Percentiles rank a stretch among this genome's conserved stretches.
Conservation (phyloP, 2,329 filamentous ascomycete species). For the Ophiognomonia clavigignenti-juglandacearum region DNA sequence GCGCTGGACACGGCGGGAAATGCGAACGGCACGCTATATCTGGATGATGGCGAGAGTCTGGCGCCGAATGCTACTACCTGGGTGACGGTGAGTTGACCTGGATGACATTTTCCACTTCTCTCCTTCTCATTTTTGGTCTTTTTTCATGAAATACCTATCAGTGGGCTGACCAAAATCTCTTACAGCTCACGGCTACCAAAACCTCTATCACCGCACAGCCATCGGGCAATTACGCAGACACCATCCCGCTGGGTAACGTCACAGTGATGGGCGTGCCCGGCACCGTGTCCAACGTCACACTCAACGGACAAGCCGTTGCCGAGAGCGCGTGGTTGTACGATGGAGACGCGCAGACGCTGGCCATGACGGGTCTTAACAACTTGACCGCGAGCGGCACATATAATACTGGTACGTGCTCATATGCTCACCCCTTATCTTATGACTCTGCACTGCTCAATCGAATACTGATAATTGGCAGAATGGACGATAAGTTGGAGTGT, state of each 20-base stretch:
- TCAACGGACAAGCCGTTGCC: slow-evolving; percentile 47
- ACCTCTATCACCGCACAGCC: slow-evolving; percentile 43
- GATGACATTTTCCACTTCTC: too few species aligned
- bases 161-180: slow-evolving; percentile 1
- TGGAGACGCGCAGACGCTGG: slow-evolving; percentile 40
- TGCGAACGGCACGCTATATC: slow-evolving; percentile 60
- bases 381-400: slow-evolving; percentile 53
- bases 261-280: slow-evolving; percentile 54
- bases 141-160: neutral
- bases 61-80: slow-evolving; percentile 48
- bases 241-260: slow-evolving; percentile 55
- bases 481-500: slow-evolving; percentile 53
- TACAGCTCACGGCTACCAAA: slow-evolving; percentile 35
- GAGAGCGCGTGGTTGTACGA: slow-evolving; percentile 42
- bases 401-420: too few species aligned
- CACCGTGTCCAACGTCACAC: slow-evolving; percentile 37
- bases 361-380: slow-evolving; percentile 43
- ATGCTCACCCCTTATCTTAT: too few species aligned
- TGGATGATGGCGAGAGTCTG: slow-evolving; percentile 71
- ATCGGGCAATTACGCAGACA: slow-evolving; percentile 49
- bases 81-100: slow-evolving; percentile 43
- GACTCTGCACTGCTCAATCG: too few species aligned
- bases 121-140: neutral
- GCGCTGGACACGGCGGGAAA: slow-evolving; percentile 50
- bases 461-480: too few species aligned